Evolutionary conservation across 192 early-diverging fungal genomes (phyloP).

Genomic region (Linnemannia elongata): DNA sequence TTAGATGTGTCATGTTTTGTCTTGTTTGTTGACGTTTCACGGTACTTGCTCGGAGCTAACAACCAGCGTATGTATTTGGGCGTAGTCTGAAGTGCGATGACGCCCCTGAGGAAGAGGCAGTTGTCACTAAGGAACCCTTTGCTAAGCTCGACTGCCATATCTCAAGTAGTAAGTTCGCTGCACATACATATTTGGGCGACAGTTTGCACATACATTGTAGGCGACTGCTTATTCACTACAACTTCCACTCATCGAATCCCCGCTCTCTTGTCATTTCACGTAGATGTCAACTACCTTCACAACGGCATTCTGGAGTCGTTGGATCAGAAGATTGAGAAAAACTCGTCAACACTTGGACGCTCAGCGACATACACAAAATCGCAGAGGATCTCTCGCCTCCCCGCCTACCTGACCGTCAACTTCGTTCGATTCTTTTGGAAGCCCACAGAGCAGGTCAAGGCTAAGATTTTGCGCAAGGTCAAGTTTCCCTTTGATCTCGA

Average conservation of each 20-base stretch:
- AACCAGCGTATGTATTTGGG: neutral
- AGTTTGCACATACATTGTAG: too few species aligned
- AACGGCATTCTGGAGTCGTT: conserved; percentile 79
- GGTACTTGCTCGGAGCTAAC: neutral
- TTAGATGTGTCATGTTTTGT: neutral
- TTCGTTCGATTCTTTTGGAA: conserved; percentile 99
- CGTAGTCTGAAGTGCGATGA: conserved; percentile 82
- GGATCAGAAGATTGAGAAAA: conserved; percentile 91
- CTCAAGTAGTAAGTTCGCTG: conserved; percentile 56
- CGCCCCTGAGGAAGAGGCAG: conserved; percentile 78
- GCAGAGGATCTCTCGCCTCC: conserved; percentile 85
- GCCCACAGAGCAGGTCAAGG: conserved; percentile 76
- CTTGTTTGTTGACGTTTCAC: neutral
- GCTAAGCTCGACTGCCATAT: conserved; percentile 84
- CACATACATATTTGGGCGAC: neutral
- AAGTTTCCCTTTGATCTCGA: conserved; percentile 96
- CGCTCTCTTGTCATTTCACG: neutral
- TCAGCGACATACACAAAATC: conserved; percentile 84
- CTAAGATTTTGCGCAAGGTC: conserved; percentile 96
- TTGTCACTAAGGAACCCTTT: conserved; percentile 77
- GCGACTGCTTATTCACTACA: neutral
- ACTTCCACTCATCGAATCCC: neutral
- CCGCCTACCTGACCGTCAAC: conserved; percentile 88
- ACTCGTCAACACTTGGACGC: conserved; percentile 83
- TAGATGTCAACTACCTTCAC: conserved; percentile 84